Conservation (phyloP, 805 yeast genomes). For the Sporopachydermia quercuum region DNA sequence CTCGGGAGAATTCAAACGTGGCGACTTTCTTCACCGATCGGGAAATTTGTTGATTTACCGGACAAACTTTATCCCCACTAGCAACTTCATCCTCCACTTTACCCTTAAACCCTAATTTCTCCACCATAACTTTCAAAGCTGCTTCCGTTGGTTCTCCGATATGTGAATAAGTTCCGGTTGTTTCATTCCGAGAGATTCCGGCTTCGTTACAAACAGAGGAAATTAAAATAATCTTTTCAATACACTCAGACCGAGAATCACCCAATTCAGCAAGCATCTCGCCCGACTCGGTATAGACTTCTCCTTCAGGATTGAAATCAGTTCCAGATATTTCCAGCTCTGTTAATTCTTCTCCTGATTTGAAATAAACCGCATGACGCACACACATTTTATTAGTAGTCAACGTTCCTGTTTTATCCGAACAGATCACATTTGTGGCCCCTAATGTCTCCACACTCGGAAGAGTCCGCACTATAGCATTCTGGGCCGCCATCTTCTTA, state of each 20-base stretch:
- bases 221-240: conserved; percentile 23
- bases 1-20: conserved; percentile 34
- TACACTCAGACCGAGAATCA: not conserved
- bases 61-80: conserved; percentile 6
- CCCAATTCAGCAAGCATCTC: not conserved
- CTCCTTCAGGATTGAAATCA: conserved; percentile 18
- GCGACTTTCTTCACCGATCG: conserved; percentile 18
- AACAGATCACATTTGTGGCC: not conserved
- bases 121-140: conserved; percentile 27
- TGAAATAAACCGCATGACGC: conserved; percentile 17
- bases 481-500: not conserved
- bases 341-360: conserved; percentile 16
- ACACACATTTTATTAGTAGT: conserved; percentile 20
- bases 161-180: conserved; percentile 16
- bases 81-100: conserved; percentile 10
- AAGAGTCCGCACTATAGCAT: conserved; percentile 1
- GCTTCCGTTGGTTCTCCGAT: conserved; percentile 45
- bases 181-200: conserved; percentile 16
- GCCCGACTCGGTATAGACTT: conserved; percentile 13
- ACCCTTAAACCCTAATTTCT: conserved; percentile 21
- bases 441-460: not conserved
- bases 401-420: conserved; percentile 14
- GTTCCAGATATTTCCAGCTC: conserved; percentile 26
- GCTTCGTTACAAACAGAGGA: conserved; percentile 27
- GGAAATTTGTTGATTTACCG: conserved; percentile 7